phyloP scores from a whole-genome alignment of 2,329 filamentous ascomycete genomes.

The Phialophora chinensis region DNA sequence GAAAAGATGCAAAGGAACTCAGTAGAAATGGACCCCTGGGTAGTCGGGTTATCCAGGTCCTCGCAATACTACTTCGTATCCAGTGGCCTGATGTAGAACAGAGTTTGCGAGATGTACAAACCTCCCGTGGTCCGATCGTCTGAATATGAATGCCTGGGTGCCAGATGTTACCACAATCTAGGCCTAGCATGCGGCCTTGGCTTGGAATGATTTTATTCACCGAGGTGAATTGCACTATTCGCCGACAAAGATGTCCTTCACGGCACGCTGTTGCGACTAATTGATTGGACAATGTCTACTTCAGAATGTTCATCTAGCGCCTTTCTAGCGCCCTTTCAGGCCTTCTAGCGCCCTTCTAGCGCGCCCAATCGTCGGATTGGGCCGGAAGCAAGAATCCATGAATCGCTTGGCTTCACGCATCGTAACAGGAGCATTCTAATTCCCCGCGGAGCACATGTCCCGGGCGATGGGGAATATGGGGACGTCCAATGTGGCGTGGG shows the following conservation, averaged over 20 bases:
- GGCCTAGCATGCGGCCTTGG: not conserved
- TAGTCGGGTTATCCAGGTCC: not conserved
- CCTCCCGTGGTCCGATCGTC: slow-evolving; percentile 1
- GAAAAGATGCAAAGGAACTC: not conserved
- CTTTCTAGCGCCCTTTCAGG: slow-evolving; percentile 3
- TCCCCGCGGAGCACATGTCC: slow-evolving; percentile 1
- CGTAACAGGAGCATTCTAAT: not conserved
- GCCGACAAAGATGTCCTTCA: not conserved
- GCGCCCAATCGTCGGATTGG: not conserved
- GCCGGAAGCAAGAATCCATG: not conserved
- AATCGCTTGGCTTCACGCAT: not conserved
- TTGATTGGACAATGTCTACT: not conserved
- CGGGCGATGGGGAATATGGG: not conserved
- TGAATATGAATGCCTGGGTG: not conserved
- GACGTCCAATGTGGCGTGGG: not conserved
- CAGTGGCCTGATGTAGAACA: slow-evolving; percentile 6
- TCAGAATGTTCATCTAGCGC: slow-evolving; percentile 1
- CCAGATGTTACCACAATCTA: not conserved
- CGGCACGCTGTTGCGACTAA: not conserved
- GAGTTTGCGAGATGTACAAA: slow-evolving; percentile 1
- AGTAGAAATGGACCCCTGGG: not conserved
- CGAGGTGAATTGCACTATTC: slow-evolving; percentile 3
- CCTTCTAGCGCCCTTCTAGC: slow-evolving; percentile 4
- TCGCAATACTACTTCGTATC: not conserved
- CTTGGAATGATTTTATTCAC: slow-evolving; percentile 2